Evolutionary conservation across 768 basidiomycete genomes (phyloP).

Genomic region (Lactarius hatsudake): DNA sequence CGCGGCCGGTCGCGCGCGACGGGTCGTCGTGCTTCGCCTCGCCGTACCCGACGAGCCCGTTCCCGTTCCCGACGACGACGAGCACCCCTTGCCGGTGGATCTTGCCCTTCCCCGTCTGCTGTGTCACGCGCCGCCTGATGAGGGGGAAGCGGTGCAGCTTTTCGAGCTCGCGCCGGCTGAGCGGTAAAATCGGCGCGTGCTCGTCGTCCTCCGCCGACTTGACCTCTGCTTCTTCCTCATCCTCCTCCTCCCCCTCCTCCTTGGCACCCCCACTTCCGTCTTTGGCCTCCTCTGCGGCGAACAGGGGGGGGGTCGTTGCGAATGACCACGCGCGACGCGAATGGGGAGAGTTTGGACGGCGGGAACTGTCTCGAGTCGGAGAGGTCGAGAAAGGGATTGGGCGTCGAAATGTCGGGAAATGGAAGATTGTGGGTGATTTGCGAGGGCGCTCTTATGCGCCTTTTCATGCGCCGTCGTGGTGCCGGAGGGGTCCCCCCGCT

Average conservation of each 20-base stretch:
- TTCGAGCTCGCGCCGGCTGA: slow-evolving; percentile 30
- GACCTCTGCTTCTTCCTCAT: slow-evolving; percentile 13
- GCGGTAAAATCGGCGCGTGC: slow-evolving; percentile 35
- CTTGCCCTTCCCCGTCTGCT: slow-evolving; percentile 95
- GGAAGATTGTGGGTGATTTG: slow-evolving; percentile 5
- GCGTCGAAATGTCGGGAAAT: slow-evolving; percentile 40
- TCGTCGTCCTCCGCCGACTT: slow-evolving; percentile 27
- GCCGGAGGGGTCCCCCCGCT: not conserved
- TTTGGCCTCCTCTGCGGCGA: slow-evolving; percentile 41
- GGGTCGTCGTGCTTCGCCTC: slow-evolving; percentile 70
- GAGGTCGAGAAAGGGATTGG: slow-evolving; percentile 19
- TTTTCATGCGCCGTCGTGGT: slow-evolving; percentile 7
- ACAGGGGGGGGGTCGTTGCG: slow-evolving; percentile 74
- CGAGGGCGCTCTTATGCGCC: slow-evolving; percentile 17
- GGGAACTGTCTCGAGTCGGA: slow-evolving; percentile 38
- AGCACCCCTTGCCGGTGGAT: slow-evolving; percentile 60
- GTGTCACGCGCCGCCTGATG: slow-evolving; percentile 59
- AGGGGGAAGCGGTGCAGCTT: slow-evolving; percentile 42
- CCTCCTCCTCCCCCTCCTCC: slow-evolving; percentile 27
- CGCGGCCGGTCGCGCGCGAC: slow-evolving; percentile 51
- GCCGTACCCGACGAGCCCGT: slow-evolving; percentile 80
- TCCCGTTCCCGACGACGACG: slow-evolving; percentile 77
- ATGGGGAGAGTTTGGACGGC: slow-evolving; percentile 50
- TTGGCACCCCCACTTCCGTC: slow-evolving; percentile 27
- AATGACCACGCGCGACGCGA: slow-evolving; percentile 58